Conservation (phyloP, 73 alveolate genomes). For the Stentor roeselii region DNA sequence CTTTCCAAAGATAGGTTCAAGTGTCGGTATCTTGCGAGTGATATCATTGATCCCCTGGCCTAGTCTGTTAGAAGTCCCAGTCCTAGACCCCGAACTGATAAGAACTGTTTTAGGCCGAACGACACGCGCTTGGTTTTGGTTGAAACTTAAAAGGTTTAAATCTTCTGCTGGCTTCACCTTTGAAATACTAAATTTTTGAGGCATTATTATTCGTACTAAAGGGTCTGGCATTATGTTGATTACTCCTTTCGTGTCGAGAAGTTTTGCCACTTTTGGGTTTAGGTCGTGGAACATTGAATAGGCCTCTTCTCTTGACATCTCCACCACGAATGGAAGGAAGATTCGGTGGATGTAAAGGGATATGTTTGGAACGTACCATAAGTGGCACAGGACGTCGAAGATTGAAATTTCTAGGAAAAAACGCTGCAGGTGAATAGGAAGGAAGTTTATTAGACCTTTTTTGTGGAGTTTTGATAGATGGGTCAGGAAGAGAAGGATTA, state of each 20-base stretch:
- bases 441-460: not conserved
- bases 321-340: not conserved
- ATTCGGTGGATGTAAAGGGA: not conserved
- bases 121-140: not conserved
- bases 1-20: slow-evolving; percentile 14
- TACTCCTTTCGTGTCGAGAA: slow-evolving; percentile 14
- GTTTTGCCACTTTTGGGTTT: slow-evolving; percentile 7
- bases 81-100: not conserved
- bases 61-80: not conserved
- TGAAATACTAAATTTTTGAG: not conserved
- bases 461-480: not conserved
- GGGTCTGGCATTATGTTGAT: not conserved
- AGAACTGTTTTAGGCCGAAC: not conserved
- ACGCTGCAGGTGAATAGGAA: not conserved
- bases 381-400: not conserved
- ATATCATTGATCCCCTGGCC: not conserved
- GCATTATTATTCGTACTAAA: not conserved
- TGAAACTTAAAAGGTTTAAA: not conserved
- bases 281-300: not conserved
- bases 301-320: slow-evolving; percentile 22
- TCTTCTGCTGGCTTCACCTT: not conserved
- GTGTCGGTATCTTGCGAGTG: slow-evolving; percentile 3
- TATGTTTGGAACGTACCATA: slow-evolving; percentile 8
- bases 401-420: not conserved
- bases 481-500: not conserved